phyloP scores from a whole-genome alignment of 805 yeast species.

The Metschnikowia noctiluminum region DNA sequence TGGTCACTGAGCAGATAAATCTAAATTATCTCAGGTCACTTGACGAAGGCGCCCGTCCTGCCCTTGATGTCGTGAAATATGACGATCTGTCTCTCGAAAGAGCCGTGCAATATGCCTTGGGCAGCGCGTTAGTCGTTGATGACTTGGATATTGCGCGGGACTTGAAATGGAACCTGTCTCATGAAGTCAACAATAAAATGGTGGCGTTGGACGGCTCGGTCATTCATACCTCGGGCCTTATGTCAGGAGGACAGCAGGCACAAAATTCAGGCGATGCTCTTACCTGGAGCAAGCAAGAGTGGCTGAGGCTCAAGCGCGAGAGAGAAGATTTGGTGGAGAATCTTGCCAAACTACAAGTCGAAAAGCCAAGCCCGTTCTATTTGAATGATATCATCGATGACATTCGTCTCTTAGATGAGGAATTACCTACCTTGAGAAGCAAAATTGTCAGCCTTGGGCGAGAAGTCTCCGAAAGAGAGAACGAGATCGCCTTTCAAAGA shows the following conservation, averaged over 20 bases:
- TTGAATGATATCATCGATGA: conserved; percentile 59
- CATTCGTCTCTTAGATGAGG: conserved; percentile 41
- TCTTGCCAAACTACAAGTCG: conserved; percentile 45
- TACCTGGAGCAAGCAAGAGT: conserved; percentile 74
- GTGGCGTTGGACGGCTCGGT: conserved; percentile 84
- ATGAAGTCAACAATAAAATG: conserved; percentile 52
- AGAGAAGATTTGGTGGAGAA: conserved; percentile 52
- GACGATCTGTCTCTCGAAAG: conserved; percentile 61
- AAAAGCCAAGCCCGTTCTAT: conserved; percentile 51
- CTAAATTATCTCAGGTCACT: conserved; percentile 53
- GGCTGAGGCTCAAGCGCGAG: conserved; percentile 46
- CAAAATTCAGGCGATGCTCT: conserved; percentile 34
- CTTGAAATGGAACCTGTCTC: conserved; percentile 54
- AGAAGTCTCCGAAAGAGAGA: conserved; percentile 40
- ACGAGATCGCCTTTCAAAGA: conserved; percentile 51
- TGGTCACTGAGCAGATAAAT: conserved; percentile 51
- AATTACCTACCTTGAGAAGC: conserved; percentile 42
- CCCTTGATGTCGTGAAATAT: conserved; percentile 68
- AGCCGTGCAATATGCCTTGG: conserved; percentile 78
- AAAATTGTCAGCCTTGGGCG: conserved; percentile 44
- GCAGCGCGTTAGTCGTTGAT: conserved; percentile 77
- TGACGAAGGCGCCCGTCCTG: conserved; percentile 58
- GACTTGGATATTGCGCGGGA: conserved; percentile 61
- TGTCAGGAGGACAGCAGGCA: conserved; percentile 85
- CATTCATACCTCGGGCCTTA: conserved; percentile 79